These are phyloP conservation scores for Primulina eburnea DNA, from an alignment of 257 asterid genomes.

Conservation along the genomic window DNA sequence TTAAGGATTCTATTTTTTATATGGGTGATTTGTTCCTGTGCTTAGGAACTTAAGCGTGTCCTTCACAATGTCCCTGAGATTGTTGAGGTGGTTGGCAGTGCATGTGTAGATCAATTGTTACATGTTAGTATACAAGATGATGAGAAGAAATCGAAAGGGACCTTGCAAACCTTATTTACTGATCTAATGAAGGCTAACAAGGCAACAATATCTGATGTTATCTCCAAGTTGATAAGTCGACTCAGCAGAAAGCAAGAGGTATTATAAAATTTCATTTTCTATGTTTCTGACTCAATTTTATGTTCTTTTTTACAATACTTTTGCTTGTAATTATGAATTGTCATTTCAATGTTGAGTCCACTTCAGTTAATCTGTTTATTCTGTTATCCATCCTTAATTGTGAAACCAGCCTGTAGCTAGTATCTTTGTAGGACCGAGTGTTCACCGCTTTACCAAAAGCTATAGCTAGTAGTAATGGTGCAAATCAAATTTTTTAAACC, in stretches of 20 bases:
- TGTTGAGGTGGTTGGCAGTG: constrained; percentile 66
- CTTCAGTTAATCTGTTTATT: not conserved
- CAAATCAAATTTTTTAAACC: too few relatives aligned
- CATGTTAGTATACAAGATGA: constrained; percentile 39
- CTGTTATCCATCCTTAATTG: not conserved
- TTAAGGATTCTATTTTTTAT: not conserved
- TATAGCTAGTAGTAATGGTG: too few relatives aligned
- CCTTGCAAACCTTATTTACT: constrained; percentile 57
- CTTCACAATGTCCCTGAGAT: constrained; percentile 85
- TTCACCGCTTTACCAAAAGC: too few relatives aligned
- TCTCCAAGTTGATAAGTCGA: constrained; percentile 65
- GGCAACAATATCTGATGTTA: constrained; percentile 44
- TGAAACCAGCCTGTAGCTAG: not conserved
- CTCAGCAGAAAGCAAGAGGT: constrained; percentile 58
- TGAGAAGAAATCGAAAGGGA: constrained; percentile 51
- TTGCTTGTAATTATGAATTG: too few relatives aligned
- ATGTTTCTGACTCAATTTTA: not conserved
- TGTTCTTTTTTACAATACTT: constrained; percentile 7
- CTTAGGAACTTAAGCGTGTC: constrained; percentile 74
- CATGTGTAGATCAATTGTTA: constrained; percentile 43
- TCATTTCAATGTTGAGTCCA: not conserved
- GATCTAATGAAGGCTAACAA: constrained; percentile 67
- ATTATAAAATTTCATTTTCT: not conserved
- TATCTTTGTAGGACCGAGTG: too few relatives aligned
- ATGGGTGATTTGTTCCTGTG: constrained; percentile 15